phyloP scores from a whole-genome alignment of 1,139 yeast species.

The Scheffersomyces stambukii region DNA sequence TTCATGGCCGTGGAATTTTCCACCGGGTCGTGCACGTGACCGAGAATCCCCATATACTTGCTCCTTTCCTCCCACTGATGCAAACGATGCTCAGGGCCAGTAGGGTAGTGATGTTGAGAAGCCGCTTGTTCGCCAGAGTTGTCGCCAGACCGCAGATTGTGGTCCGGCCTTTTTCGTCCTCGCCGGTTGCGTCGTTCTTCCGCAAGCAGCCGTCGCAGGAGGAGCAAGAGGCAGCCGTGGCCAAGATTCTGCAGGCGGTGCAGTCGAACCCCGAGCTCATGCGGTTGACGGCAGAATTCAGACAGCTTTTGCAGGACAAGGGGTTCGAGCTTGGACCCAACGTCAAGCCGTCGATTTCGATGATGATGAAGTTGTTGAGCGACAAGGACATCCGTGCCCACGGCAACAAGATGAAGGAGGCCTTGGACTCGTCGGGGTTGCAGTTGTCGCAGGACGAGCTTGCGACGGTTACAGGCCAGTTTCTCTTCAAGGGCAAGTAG shows the following conservation, averaged over 20 bases:
- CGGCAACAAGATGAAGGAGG: conserved; percentile 25
- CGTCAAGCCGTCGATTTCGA: conserved; percentile 31
- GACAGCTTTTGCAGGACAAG: conserved; percentile 26
- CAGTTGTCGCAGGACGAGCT: conserved; percentile 32
- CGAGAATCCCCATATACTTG: too few relatives aligned
- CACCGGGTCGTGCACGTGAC: too few relatives aligned
- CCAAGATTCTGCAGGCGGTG: conserved; percentile 19
- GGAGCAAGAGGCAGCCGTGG: conserved; percentile 12
- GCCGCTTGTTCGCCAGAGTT: too few relatives aligned
- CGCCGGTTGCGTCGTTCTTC: conserved; percentile 5
- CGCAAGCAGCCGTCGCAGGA: conserved; percentile 6
- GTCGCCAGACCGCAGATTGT: too few relatives aligned
- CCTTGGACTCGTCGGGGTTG: conserved; percentile 31
- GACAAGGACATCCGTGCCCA: conserved; percentile 34
- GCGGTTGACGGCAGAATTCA: conserved; percentile 27
- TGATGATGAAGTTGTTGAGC: conserved; percentile 34
- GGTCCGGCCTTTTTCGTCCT: too few relatives aligned
- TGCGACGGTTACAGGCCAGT: conserved; percentile 19
- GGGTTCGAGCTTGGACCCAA: too few relatives aligned
- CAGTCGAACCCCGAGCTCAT: conserved; percentile 25
- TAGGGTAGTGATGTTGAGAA: neutral
- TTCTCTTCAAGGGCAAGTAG: conserved; percentile 7
- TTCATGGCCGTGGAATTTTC: neutral
- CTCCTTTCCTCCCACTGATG: too few relatives aligned
- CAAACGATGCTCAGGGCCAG: conserved; percentile 3